Conservation (phyloP, 2,329 filamentous ascomycete species). For the Cladosporium phlei region DNA sequence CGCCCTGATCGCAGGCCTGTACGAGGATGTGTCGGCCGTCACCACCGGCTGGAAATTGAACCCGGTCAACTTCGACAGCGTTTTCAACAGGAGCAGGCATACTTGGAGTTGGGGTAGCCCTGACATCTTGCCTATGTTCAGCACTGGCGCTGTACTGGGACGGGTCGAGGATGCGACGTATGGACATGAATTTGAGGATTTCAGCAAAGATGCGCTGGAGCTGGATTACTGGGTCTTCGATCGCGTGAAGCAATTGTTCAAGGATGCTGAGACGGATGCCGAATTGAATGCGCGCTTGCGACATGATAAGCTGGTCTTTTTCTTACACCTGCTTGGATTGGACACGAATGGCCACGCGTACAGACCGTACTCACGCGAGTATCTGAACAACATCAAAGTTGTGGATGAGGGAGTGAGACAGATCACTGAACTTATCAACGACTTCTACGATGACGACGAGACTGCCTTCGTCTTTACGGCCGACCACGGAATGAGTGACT, state of each 20-base stretch:
- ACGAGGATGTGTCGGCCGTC: slow-evolving; percentile 96
- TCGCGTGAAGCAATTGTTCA: slow-evolving; percentile 80
- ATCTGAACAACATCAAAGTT: slow-evolving; percentile 87
- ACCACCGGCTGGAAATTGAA: slow-evolving; percentile 98
- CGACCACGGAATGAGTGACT: slow-evolving; percentile 98
- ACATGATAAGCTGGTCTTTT: slow-evolving; percentile 88
- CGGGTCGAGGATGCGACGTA: slow-evolving; percentile 85
- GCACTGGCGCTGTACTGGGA: slow-evolving; percentile 82
- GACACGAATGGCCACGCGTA: slow-evolving; percentile 85
- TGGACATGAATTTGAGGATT: slow-evolving; percentile 80
- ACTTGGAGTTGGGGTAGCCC: slow-evolving; percentile 99
- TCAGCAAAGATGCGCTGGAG: slow-evolving; percentile 71
- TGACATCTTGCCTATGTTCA: slow-evolving; percentile 96
- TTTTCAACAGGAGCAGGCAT: slow-evolving; percentile 93
- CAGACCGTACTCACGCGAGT: slow-evolving; percentile 91
- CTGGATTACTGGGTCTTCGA: slow-evolving; percentile 96
- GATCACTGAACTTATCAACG: slow-evolving; percentile 72
- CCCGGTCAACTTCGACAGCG: slow-evolving; percentile 95
- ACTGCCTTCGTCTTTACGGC: slow-evolving; percentile 96
- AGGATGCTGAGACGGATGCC: slow-evolving; percentile 69
- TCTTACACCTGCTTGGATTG: slow-evolving; percentile 84
- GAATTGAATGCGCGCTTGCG: slow-evolving; percentile 68
- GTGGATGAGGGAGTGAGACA: slow-evolving; percentile 88
- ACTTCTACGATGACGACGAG: slow-evolving; percentile 76
- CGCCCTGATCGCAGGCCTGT: slow-evolving; percentile 89